phyloP scores from a whole-genome alignment of 2,329 filamentous ascomycete genomes.

The Aspergillus calidoustus region DNA sequence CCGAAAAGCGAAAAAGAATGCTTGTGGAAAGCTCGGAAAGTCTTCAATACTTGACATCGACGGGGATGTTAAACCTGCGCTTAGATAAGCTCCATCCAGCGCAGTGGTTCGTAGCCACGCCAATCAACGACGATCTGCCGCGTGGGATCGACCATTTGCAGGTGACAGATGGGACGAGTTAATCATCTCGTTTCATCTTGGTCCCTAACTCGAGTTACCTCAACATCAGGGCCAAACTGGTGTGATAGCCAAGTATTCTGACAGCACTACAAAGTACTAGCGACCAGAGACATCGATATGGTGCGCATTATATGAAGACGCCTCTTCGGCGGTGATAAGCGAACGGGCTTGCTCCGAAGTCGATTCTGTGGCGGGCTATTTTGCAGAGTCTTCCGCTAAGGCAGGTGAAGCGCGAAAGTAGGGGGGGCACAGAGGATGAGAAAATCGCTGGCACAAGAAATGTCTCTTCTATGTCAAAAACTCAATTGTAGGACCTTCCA shows the following conservation, averaged over 20 bases:
- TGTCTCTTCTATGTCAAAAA: too few relatives aligned
- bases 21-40: slow-evolving; percentile 14
- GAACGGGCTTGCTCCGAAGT: too few relatives aligned
- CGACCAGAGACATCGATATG: background rate
- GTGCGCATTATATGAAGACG: background rate
- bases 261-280: background rate
- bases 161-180: slow-evolving; percentile 35
- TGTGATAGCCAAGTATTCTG: background rate
- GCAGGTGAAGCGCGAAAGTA: background rate
- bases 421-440: too few relatives aligned
- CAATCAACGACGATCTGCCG: slow-evolving; percentile 44
- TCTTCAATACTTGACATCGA: slow-evolving; percentile 4
- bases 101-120: slow-evolving; percentile 20
- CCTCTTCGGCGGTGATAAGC: too few relatives aligned
- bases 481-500: background rate
- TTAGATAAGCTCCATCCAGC: slow-evolving; percentile 7
- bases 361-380: background rate
- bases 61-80: background rate
- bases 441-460: too few relatives aligned
- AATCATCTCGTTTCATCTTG: background rate
- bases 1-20: slow-evolving; percentile 23
- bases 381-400: background rate
- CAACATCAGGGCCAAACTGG: background rate
- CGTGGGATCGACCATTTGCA: slow-evolving; percentile 41
- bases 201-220: background rate